Evolutionary conservation across 306 rosid species (phyloP).

Genomic region (Ochetophila trinervis): DNA sequence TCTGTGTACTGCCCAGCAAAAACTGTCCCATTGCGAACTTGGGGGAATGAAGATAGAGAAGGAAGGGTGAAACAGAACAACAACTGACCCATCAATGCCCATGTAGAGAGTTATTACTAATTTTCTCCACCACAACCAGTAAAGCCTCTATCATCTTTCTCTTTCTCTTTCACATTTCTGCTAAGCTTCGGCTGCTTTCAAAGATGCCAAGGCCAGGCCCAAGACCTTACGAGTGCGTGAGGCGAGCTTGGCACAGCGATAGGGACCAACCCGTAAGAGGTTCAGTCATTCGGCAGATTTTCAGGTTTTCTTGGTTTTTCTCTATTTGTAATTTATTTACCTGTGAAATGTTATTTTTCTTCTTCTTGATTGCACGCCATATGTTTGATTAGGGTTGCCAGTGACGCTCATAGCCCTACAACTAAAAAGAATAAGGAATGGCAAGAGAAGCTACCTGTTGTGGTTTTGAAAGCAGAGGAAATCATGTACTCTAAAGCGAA

Average conservation of each 20-base stretch:
- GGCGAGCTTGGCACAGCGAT: slow-evolving; percentile 99
- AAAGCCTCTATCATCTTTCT: slow-evolving; percentile 28
- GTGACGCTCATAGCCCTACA: slow-evolving; percentile 59
- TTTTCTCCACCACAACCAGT: slow-evolving; percentile 9
- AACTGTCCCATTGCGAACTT: slow-evolving; percentile 51
- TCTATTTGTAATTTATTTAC: not conserved
- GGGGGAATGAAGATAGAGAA: slow-evolving; percentile 46
- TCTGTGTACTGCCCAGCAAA: slow-evolving; percentile 33
- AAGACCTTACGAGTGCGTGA: slow-evolving; percentile 97
- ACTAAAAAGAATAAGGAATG: slow-evolving; percentile 94
- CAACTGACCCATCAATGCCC: slow-evolving; percentile 53
- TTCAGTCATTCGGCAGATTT: slow-evolving; percentile 84
- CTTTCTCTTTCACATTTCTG: slow-evolving; percentile 28
- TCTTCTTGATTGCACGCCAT: slow-evolving; percentile 56
- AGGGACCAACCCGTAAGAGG: slow-evolving; percentile 92
- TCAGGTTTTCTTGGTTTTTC: slow-evolving; percentile 67
- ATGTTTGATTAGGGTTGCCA: slow-evolving; percentile 92
- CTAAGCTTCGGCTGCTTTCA: not conserved
- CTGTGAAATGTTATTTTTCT: slow-evolving; percentile 17
- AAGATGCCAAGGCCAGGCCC: slow-evolving; percentile 99
- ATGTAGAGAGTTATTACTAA: slow-evolving; percentile 29
- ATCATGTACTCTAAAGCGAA: slow-evolving; percentile 98
- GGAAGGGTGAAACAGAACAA: slow-evolving; percentile 13
- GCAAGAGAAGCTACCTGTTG: slow-evolving; percentile 85
- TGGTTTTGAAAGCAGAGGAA: slow-evolving; percentile 93